phyloP scores from a whole-genome alignment of 2,329 filamentous ascomycete species.

The Pseudocercospora crystallina region DNA sequence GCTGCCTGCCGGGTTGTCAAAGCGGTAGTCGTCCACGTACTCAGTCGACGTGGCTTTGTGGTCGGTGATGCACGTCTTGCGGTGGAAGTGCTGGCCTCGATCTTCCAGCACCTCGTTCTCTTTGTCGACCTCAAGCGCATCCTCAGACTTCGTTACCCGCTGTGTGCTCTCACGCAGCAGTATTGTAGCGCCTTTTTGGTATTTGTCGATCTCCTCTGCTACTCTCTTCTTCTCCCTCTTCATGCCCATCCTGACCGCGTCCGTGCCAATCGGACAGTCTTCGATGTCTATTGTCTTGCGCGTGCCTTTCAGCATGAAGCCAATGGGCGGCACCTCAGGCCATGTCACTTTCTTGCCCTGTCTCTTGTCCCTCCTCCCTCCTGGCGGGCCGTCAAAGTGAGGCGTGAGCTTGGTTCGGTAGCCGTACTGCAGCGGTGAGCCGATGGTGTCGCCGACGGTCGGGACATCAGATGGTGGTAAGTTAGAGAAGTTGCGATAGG shows the following conservation, averaged over 20 bases:
- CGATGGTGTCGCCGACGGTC: slow-evolving; percentile 76
- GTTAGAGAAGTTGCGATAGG: slow-evolving; percentile 86
- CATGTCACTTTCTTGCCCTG: slow-evolving; percentile 59
- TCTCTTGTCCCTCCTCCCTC: slow-evolving; percentile 48
- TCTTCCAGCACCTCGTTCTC: slow-evolving; percentile 55
- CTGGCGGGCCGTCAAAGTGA: slow-evolving; percentile 80
- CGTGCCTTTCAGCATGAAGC: slow-evolving; percentile 85
- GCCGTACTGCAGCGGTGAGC: slow-evolving; percentile 84
- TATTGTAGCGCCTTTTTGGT: slow-evolving; percentile 80
- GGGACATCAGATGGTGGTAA: slow-evolving; percentile 75
- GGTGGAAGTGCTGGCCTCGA: slow-evolving; percentile 63
- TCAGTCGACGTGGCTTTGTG: slow-evolving; percentile 80
- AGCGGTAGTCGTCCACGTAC: slow-evolving; percentile 80
- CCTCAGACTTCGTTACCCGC: slow-evolving; percentile 56
- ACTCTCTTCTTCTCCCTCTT: slow-evolving; percentile 76
- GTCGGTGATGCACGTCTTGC: slow-evolving; percentile 88
- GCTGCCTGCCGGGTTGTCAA: slow-evolving; percentile 86
- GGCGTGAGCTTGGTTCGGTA: slow-evolving; percentile 97
- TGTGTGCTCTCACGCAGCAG: slow-evolving; percentile 82
- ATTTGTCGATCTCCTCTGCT: slow-evolving; percentile 66
- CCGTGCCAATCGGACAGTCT: slow-evolving; percentile 92
- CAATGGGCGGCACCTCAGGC: slow-evolving; percentile 71
- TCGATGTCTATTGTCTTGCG: slow-evolving; percentile 87
- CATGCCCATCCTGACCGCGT: slow-evolving; percentile 77
- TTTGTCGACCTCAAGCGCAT: slow-evolving; percentile 35